Base-by-base conservation (phyloP, 2,329 filamentous ascomycete genomes). In the Geoglossum cookeanum region DNA sequence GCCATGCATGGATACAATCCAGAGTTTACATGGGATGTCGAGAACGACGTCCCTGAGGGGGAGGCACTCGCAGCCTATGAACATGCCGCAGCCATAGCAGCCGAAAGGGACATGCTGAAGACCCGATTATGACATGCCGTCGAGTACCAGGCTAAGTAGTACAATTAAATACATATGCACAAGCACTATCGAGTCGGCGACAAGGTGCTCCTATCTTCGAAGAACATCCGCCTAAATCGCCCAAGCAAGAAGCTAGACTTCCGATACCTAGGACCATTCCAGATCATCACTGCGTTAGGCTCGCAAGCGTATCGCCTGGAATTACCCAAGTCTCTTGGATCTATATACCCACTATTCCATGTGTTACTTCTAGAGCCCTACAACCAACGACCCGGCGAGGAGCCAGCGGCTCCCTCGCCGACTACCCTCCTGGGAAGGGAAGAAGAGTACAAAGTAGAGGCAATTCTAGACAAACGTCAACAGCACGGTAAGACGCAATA, bases 1-100 rank as follows among this genome's bases (percentile, higher is more conserved):
- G 52, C 55, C 2, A 59, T 61, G 42, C 62, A 58, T 45, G 45
- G 60, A 6, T 60, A 56, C 7, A 3, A 57, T 15, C 55, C 55
- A 58, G 51, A 55, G 55, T 42, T 62, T 58, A 58, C 60, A 9
- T 51, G n/a, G 32, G 45, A 57, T 22, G 45, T 51, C 44, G 30
- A 52, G 42, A 17, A 4, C 42, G 27, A 49, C 17, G 8, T n/a
- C n/a, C 44, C 29, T 22, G 35, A 48, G 9, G 44, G 54, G 29
- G 35, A 45, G 35, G 54, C 54, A 48, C 55, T 27, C 17, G 45
- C 55, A 27, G 42, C 39, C 2, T 5, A 17, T 7, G 17, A 27
- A 53, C 22, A 13, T 32, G 32, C 22, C 2, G 33, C 29, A 33
- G 22, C 15, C 8, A 55, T 57, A 6, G 22, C 3, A 11, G 9